phyloP scores from a whole-genome alignment of 2,329 filamentous ascomycete species.

The Calonectria henricotiae region DNA sequence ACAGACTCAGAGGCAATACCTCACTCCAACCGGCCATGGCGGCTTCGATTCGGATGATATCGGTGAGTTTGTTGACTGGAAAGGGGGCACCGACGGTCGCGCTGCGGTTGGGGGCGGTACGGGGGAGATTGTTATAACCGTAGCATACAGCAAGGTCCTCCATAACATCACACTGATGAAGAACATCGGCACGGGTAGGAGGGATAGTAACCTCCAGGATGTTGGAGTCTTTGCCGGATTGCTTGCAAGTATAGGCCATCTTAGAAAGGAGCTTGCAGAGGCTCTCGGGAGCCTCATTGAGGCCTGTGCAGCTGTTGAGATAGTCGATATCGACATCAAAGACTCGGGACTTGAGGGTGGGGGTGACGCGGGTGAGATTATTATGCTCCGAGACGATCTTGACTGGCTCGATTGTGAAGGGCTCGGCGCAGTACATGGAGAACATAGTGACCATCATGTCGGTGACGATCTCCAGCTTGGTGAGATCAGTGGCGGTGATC shows the following conservation, averaged over 20 bases:
- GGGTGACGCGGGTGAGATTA: slow-evolving; percentile 83
- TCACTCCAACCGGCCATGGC: slow-evolving; percentile 97
- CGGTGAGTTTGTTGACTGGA: slow-evolving; percentile 92
- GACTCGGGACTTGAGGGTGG: slow-evolving; percentile 82
- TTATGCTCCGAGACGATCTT: slow-evolving; percentile 96
- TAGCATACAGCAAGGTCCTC: slow-evolving; percentile 98
- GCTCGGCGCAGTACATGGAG: slow-evolving; percentile 88
- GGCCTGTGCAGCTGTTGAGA: slow-evolving; percentile 92
- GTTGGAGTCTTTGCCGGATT: slow-evolving; percentile 79
- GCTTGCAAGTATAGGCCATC: slow-evolving; percentile 90
- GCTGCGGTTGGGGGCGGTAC: slow-evolving; percentile 87
- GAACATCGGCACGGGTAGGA: slow-evolving; percentile 91
- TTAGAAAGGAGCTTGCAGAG: slow-evolving; percentile 87
- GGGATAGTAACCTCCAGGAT: slow-evolving; percentile 88
- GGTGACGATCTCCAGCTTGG: slow-evolving; percentile 95
- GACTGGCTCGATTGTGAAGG: slow-evolving; percentile 94
- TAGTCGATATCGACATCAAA: slow-evolving; percentile 92
- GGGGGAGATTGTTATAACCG: slow-evolving; percentile 96
- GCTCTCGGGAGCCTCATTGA: slow-evolving; percentile 80
- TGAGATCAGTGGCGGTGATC: slow-evolving; percentile 95
- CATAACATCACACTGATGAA: slow-evolving; percentile 99
- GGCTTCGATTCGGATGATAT: slow-evolving; percentile 90
- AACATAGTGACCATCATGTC: slow-evolving; percentile 99
- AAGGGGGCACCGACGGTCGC: slow-evolving; percentile 90
- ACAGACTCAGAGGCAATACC: slow-evolving; percentile 95